A percentile compares a stretch with the other conserved stretches of the same genome.
Evolutionary conservation across 1,284 basidiomycete genomes (phyloP).

Genomic region (Sphaerobolus stellatus): DNA sequence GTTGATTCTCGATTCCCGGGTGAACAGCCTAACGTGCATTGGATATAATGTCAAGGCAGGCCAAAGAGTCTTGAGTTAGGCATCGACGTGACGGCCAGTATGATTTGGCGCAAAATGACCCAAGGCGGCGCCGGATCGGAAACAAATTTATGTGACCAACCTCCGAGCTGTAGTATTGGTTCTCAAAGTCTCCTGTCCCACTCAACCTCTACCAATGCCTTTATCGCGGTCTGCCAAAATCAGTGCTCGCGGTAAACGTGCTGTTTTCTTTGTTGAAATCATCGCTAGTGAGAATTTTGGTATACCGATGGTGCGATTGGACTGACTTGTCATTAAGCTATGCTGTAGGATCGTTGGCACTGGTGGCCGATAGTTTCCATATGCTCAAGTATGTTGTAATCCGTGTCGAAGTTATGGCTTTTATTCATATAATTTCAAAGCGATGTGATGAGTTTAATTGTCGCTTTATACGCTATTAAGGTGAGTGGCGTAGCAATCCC

Average conservation of each 20-base stretch:
- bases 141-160: too few species aligned
- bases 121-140: too few species aligned
- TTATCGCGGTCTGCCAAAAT: constrained; percentile 80
- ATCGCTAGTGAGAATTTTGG: constrained; percentile 59
- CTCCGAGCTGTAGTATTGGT: too few species aligned
- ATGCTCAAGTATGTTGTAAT: constrained; percentile 82
- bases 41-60: too few species aligned
- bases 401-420: constrained; percentile 5
- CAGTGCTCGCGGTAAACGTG: constrained; percentile 83
- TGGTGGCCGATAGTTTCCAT: constrained; percentile 97
- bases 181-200: constrained; percentile 9
- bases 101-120: too few species aligned
- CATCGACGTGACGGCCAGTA: too few species aligned
- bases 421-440: constrained; percentile 41
- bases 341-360: constrained; percentile 90
- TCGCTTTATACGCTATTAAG: constrained; percentile 96
- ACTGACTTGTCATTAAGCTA: constrained; percentile 60
- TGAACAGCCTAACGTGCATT: too few species aligned
- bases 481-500: constrained; percentile 37
- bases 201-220: too few species aligned
- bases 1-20: too few species aligned
- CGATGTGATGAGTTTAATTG: constrained; percentile 92
- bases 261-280: constrained; percentile 93
- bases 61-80: too few species aligned
- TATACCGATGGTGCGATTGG: constrained; percentile 5